These are phyloP conservation scores for Teratosphaeria gauchensis DNA, from an alignment of 2,329 filamentous ascomycete genomes.

Conservation along the genomic window DNA sequence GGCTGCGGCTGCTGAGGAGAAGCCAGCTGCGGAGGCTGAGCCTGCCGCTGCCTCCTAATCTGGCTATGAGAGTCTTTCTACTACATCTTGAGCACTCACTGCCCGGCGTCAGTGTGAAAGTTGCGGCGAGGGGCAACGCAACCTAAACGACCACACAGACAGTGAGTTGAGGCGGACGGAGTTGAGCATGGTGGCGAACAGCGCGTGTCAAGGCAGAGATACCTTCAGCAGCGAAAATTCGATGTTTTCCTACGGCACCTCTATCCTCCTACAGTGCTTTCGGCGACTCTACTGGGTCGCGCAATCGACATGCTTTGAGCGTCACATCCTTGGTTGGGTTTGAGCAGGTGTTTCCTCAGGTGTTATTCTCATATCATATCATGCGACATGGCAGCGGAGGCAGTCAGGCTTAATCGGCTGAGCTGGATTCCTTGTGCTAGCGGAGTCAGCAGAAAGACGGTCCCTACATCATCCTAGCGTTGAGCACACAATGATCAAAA, in stretches of 20 bases:
- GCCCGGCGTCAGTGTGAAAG: not conserved
- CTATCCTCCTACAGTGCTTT: not conserved
- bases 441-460: not conserved
- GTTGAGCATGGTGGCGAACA: not conserved
- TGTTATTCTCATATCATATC: not conserved
- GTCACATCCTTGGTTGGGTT: not conserved
- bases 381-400: not conserved
- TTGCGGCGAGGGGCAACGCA: not conserved
- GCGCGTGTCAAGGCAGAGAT: not conserved
- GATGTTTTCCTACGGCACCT: not conserved
- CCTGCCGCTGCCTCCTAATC: constrained; percentile 15
- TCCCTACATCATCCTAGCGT: constrained; percentile 1
- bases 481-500: not conserved
- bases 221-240: not conserved
- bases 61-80: not conserved
- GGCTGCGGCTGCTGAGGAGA: constrained; percentile 36
- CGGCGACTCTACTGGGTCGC: not conserved
- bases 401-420: not conserved
- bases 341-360: not conserved
- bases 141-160: not conserved
- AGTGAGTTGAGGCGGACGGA: not conserved
- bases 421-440: not conserved
- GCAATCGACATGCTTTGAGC: not conserved
- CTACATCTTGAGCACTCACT: not conserved
- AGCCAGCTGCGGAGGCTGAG: constrained; percentile 38